Percentiles rank a stretch among this genome's conserved stretches.
Conservation (phyloP, 2,329 filamentous ascomycete genomes). For the Fonsecaea multimorphosa region DNA sequence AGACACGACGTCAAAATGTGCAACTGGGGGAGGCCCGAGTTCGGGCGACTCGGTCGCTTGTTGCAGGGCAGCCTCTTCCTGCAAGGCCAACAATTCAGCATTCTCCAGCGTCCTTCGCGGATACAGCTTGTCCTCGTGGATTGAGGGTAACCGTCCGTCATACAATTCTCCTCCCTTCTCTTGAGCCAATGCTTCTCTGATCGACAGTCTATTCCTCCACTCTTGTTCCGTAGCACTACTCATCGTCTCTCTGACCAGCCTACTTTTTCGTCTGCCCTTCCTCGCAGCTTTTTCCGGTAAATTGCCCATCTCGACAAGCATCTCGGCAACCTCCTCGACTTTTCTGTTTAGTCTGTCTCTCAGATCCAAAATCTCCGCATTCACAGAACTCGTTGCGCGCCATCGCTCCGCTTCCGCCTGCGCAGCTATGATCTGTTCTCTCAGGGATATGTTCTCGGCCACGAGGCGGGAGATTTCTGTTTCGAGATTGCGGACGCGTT, state of each 20-base stretch:
- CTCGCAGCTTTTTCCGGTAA: slow-evolving; percentile 39
- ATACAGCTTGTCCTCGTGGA: slow-evolving; percentile 65
- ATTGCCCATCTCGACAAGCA: slow-evolving; percentile 62
- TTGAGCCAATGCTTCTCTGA: slow-evolving; percentile 40
- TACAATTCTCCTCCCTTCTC: slow-evolving; percentile 38
- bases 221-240: slow-evolving; percentile 41
- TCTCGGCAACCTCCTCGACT: slow-evolving; percentile 59
- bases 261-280: slow-evolving; percentile 28
- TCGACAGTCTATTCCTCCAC: slow-evolving; percentile 39
- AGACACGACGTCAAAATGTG: slow-evolving; percentile 56
- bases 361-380: slow-evolving; percentile 57
- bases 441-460: slow-evolving; percentile 64
- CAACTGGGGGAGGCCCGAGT: slow-evolving; percentile 56
- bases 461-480: slow-evolving; percentile 66
- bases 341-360: slow-evolving; percentile 63
- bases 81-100: slow-evolving; percentile 46
- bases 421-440: slow-evolving; percentile 64
- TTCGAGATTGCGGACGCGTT: slow-evolving; percentile 68
- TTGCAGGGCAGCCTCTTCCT: slow-evolving; percentile 38
- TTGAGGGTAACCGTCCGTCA: slow-evolving; percentile 61
- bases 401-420: slow-evolving; percentile 60
- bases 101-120: slow-evolving; percentile 61
- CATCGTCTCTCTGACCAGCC: slow-evolving; percentile 23
- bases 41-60: slow-evolving; percentile 43
- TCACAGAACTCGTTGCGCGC: slow-evolving; percentile 51